Conservation (phyloP, 1,139 yeast species). For the Suhomyces wounanorum region DNA sequence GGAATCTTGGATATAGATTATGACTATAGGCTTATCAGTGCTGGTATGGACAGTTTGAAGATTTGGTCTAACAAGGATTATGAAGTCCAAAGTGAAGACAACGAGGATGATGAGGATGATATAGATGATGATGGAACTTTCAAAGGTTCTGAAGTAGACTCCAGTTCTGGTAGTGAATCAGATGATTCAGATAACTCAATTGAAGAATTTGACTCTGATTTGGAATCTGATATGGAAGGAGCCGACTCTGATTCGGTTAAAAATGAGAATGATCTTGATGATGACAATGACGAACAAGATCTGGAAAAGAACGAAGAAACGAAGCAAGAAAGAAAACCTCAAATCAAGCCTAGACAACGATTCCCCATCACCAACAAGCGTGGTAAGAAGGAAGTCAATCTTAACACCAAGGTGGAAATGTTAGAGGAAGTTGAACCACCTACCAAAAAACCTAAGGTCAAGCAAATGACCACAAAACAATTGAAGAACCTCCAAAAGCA, state of each 20-base stretch:
- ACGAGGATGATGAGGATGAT: slow-evolving; percentile 1
- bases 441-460: slow-evolving; percentile 34
- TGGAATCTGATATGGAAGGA: slow-evolving; percentile 17
- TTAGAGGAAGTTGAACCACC: slow-evolving; percentile 13
- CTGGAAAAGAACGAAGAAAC: slow-evolving; percentile 19
- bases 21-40: slow-evolving; percentile 75
- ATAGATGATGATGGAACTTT: not conserved
- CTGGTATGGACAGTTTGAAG: slow-evolving; percentile 78
- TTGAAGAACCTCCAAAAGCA: slow-evolving; percentile 51
- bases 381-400: slow-evolving; percentile 10
- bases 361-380: not conserved
- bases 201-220: slow-evolving; percentile 11
- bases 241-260: not conserved
- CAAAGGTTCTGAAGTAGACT: no score
- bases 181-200: slow-evolving; percentile 7
- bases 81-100: slow-evolving; percentile 17
- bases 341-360: slow-evolving; percentile 5
- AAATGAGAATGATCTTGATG: slow-evolving; percentile 10
- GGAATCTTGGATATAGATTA: slow-evolving; percentile 73
- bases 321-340: slow-evolving; percentile 20
- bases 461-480: slow-evolving; percentile 48
- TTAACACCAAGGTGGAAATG: slow-evolving; percentile 9
- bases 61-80: slow-evolving; percentile 57
- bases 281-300: slow-evolving; percentile 10
- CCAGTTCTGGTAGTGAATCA: not conserved